Evolutionary conservation across 1,284 basidiomycete species (phyloP).

Genomic region (Ganoderma meredithae): DNA sequence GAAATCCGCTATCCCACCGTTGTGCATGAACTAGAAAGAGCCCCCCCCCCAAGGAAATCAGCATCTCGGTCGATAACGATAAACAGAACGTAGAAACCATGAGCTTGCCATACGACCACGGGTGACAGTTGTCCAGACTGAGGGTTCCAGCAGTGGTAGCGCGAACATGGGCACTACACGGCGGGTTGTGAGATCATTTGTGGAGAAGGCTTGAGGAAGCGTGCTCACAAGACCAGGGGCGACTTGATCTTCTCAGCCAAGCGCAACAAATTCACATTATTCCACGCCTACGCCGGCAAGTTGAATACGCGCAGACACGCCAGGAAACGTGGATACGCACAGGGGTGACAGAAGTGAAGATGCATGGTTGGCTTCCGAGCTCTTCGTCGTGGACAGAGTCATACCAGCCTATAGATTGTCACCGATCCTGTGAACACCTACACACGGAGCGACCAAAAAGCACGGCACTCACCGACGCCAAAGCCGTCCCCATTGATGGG

Average conservation of each 20-base stretch:
- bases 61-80: background rate
- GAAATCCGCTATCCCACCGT: conserved; percentile 89
- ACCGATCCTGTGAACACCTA: background rate
- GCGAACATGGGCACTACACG: conserved; percentile 83
- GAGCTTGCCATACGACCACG: conserved; percentile 86
- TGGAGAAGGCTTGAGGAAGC: background rate
- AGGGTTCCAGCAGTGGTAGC: conserved; percentile 88
- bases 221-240: conserved; percentile 86
- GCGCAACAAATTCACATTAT: conserved; percentile 88
- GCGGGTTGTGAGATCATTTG: conserved; percentile 10
- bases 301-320: background rate
- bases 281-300: conserved; percentile 77
- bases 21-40: conserved; percentile 89
- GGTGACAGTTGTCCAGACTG: conserved; percentile 94
- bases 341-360: conserved; percentile 96
- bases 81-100: conserved; percentile 64
- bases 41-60: background rate
- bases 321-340: conserved; percentile 50
- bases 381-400: conserved; percentile 82
- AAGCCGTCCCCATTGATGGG: conserved; percentile 98
- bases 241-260: conserved; percentile 96
- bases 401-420: conserved; percentile 73
- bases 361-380: conserved; percentile 87
- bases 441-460: background rate
- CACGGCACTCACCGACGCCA: conserved; percentile 81